Conservation (phyloP, 2,329 filamentous ascomycete species). For the Colletotrichum sp. region DNA sequence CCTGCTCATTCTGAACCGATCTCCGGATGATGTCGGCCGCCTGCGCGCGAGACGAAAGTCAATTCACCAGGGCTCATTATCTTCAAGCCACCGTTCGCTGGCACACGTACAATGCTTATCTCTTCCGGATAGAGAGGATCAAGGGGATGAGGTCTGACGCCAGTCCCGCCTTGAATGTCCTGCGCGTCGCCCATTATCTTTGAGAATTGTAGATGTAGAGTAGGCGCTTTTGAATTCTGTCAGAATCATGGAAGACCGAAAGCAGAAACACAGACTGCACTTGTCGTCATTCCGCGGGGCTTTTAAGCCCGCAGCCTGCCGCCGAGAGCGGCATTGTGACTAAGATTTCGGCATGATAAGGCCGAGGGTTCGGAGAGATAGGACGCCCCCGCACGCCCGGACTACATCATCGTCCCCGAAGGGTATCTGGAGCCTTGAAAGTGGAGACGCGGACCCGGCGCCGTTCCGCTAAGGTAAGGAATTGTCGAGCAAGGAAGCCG, state of each 20-base stretch:
- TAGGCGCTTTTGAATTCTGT: background rate
- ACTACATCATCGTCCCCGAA: constrained; percentile 2
- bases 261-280: background rate
- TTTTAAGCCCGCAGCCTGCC: background rate
- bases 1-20: constrained; percentile 7
- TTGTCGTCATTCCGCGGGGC: background rate
- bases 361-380: background rate
- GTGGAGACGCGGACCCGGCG: background rate
- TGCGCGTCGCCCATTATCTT: background rate
- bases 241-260: background rate
- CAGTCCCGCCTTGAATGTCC: no score
- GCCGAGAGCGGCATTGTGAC: background rate
- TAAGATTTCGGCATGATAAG: background rate
- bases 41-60: background rate
- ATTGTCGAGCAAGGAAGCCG: constrained; percentile 8
- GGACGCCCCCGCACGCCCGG: background rate
- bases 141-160: background rate
- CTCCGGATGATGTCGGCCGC: background rate
- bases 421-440: constrained; percentile 9
- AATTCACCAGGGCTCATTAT: background rate
- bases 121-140: constrained; percentile 13
- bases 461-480: constrained; percentile 20
- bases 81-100: background rate
- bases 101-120: constrained; percentile 3
- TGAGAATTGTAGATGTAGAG: background rate